Conservation (phyloP, 179 eudicot genomes). For the Patellifolia procumbens region DNA sequence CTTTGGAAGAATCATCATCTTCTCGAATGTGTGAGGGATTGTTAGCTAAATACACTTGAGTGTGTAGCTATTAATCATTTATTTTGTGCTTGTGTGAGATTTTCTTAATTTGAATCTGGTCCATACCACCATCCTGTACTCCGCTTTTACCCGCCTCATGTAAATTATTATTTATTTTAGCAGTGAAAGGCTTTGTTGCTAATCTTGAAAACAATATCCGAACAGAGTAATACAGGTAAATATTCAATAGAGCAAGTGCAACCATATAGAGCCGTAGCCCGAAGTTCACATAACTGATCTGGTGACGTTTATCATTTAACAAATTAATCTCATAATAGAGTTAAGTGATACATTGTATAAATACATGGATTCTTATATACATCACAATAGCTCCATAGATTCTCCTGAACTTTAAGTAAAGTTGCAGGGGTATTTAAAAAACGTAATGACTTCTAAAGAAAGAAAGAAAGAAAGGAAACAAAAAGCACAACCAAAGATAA, state of each 20-base stretch:
- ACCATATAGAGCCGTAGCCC: not conserved
- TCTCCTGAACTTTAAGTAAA: no score
- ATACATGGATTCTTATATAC: not conserved
- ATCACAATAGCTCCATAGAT: not conserved
- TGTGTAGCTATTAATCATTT: no score
- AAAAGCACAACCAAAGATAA: not conserved
- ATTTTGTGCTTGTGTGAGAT: no score
- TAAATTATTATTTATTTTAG: not conserved
- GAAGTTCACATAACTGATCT: not conserved
- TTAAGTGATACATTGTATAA: not conserved
- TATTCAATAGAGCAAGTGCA: not conserved
- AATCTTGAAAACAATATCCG: not conserved
- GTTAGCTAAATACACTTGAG: no score
- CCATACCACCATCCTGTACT: no score
- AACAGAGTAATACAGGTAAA: not conserved
- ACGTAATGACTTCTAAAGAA: not conserved
- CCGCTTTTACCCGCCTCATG: not conserved
- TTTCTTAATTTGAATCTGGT: no score
- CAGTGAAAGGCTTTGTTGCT: not conserved
- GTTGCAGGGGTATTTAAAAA: not conserved
- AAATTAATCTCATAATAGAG: conserved; percentile 1
- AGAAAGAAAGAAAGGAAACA: not conserved
- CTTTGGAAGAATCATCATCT: no score
- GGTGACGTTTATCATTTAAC: not conserved
- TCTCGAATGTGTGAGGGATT: no score